phyloP scores from a whole-genome alignment of 2,329 filamentous ascomycete species.

The Nannizzia gypsea region DNA sequence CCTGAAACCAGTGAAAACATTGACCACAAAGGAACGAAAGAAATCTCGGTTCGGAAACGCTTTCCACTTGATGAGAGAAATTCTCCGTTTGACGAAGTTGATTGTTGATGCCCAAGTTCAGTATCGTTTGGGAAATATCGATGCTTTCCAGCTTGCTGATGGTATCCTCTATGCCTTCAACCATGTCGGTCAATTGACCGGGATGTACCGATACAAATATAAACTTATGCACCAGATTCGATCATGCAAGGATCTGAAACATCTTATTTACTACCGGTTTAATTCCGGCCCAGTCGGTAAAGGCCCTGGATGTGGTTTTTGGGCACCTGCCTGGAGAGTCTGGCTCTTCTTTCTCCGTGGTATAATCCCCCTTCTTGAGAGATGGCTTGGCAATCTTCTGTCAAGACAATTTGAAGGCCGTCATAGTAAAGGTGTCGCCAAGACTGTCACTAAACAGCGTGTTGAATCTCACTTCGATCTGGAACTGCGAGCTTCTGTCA shows the following conservation, averaged over 20 bases:
- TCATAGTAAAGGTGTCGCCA: constrained; percentile 96
- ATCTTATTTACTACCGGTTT: constrained; percentile 97
- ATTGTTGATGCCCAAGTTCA: constrained; percentile 98
- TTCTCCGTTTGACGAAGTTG: constrained; percentile 85
- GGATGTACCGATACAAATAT: constrained; percentile 99
- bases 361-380: constrained; percentile 89
- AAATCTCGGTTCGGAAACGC: constrained; percentile 99
- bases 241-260: constrained; percentile 97
- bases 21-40: constrained; percentile 98
- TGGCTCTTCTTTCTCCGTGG: constrained; percentile 99
- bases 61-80: constrained; percentile 98
- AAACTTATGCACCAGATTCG: constrained; percentile 99
- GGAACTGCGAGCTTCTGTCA: constrained; percentile 91
- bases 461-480: constrained; percentile 98
- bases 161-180: constrained; percentile 99
- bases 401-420: constrained; percentile 97
- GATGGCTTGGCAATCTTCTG: constrained; percentile 92
- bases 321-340: constrained; percentile 96
- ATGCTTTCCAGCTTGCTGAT: constrained; percentile 95
- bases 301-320: constrained; percentile 95
- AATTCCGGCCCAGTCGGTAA: constrained; percentile 95
- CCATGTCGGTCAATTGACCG: constrained; percentile 92
- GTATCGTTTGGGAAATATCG: constrained; percentile 93
- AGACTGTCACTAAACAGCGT: constrained; percentile 97
- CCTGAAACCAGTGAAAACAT: constrained; percentile 93